phyloP scores from a whole-genome alignment of 2,329 filamentous ascomycete species.

The Truncatella angustata region DNA sequence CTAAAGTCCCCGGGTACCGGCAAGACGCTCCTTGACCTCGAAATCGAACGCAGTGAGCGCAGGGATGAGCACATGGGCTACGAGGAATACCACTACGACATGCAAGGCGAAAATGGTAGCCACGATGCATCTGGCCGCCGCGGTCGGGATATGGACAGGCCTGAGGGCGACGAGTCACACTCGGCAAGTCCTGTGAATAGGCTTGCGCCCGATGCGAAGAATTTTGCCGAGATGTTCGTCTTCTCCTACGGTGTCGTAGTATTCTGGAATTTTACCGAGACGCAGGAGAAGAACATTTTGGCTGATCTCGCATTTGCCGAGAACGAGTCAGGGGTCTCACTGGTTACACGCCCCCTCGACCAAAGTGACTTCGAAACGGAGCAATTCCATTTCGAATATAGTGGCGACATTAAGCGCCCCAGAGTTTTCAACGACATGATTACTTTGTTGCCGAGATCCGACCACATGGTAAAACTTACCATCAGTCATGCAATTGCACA shows the following conservation, averaged over 20 bases:
- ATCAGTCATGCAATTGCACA: conserved; percentile 98
- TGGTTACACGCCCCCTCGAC: conserved; percentile 76
- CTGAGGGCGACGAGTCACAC: conserved; percentile 30
- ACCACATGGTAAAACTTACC: conserved; percentile 98
- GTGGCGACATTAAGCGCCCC: conserved; percentile 77
- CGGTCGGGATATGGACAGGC: conserved; percentile 23
- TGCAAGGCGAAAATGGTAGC: conserved; percentile 26
- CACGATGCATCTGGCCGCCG: conserved; percentile 17
- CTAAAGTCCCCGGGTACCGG: conserved; percentile 86
- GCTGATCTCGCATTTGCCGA: conserved; percentile 90
- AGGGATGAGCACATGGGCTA: conserved; percentile 90
- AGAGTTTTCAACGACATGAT: conserved; percentile 99
- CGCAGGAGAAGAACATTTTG: conserved; percentile 93
- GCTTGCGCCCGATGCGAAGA: conserved; percentile 68
- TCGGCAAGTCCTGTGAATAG: conserved; percentile 53
- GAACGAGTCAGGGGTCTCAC: conserved; percentile 59
- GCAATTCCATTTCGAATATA: conserved; percentile 98
- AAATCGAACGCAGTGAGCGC: conserved; percentile 91
- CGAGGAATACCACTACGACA: conserved; percentile 70
- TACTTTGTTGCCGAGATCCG: conserved; percentile 80
- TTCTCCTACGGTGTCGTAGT: conserved; percentile 97
- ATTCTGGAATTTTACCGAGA: conserved; percentile 97
- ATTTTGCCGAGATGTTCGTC: conserved; percentile 93
- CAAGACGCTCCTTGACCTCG: conserved; percentile 87
- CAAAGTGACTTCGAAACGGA: conserved; percentile 96